phyloP scores from a whole-genome alignment of 345 rosid species.

The Atalantia buxifolia region DNA sequence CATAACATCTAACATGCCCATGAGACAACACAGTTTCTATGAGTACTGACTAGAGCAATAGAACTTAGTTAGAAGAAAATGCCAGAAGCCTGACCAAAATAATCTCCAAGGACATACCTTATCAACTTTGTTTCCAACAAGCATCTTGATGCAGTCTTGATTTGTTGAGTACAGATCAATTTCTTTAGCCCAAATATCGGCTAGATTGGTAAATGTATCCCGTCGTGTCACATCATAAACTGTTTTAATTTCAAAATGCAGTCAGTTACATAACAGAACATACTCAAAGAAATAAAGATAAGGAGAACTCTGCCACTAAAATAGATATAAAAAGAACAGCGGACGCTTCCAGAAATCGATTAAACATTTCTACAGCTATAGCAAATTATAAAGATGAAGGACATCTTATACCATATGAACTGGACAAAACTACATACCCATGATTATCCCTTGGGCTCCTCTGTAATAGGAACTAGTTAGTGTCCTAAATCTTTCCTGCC shows the following conservation, averaged over 20 bases:
- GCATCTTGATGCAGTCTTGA: slow-evolving; percentile 95
- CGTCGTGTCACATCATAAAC: slow-evolving; percentile 90
- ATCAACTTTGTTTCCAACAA: slow-evolving; percentile 95
- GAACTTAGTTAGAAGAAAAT: background rate
- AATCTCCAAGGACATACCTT: slow-evolving; percentile 44
- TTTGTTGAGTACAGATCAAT: slow-evolving; percentile 87
- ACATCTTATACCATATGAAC: background rate
- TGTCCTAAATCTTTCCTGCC: slow-evolving; percentile 96
- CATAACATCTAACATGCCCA: background rate
- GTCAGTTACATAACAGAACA: slow-evolving; percentile 2
- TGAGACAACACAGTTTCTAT: background rate
- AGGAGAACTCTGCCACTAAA: background rate
- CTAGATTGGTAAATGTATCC: slow-evolving; percentile 88
- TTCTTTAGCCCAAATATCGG: slow-evolving; percentile 95
- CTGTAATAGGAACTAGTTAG: slow-evolving; percentile 91
- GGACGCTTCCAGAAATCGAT: background rate
- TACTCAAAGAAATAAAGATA: background rate
- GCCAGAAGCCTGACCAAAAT: background rate
- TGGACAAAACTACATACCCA: slow-evolving; percentile 53
- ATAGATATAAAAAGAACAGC: background rate
- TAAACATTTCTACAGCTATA: background rate
- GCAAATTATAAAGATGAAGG: background rate
- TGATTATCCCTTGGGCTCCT: slow-evolving; percentile 92
- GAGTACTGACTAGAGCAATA: background rate
- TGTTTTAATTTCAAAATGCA: slow-evolving; percentile 21